phyloP scores from a whole-genome alignment of 768 basidiomycete genomes.

The Guyanaporus albipodus region DNA sequence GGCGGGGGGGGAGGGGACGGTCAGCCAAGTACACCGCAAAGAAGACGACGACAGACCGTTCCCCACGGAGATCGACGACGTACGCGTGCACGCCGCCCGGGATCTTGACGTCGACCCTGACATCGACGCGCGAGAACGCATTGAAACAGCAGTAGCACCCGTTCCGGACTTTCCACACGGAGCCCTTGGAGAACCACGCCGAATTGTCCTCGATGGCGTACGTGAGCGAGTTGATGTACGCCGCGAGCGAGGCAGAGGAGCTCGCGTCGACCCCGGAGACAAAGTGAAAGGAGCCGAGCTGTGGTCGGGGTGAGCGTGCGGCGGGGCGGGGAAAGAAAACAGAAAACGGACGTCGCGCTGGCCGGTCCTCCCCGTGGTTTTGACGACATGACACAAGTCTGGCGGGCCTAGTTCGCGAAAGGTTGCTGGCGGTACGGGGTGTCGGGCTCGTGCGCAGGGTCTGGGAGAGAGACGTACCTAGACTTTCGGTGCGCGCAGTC shows the following conservation, averaged over 20 bases:
- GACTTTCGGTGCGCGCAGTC: slow-evolving; percentile 84
- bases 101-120: slow-evolving; percentile 97
- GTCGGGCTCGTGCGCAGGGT: no score
- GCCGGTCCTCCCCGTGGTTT: slow-evolving; percentile 79
- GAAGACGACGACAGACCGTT: slow-evolving; percentile 55
- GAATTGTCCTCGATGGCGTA: slow-evolving; percentile 89
- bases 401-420: slow-evolving; percentile 98
- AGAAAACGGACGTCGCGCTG: slow-evolving; percentile 73
- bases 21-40: not conserved
- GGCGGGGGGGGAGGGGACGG: no score
- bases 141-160: slow-evolving; percentile 98
- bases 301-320: not conserved
- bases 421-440: no score
- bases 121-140: slow-evolving; percentile 94
- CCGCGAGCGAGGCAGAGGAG: slow-evolving; percentile 94
- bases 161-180: slow-evolving; percentile 85
- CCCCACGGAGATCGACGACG: slow-evolving; percentile 89
- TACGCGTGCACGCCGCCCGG: slow-evolving; percentile 96
- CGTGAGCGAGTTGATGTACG: slow-evolving; percentile 98
- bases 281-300: slow-evolving; percentile 97
- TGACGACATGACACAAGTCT: slow-evolving; percentile 93
- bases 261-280: slow-evolving; percentile 99
- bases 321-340: no score
- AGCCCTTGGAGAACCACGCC: slow-evolving; percentile 87
- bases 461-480: slow-evolving; percentile 74